These are phyloP conservation scores for Cercospora sp. DNA, from an alignment of 2,329 filamentous ascomycete genomes.

Conservation along the genomic window DNA sequence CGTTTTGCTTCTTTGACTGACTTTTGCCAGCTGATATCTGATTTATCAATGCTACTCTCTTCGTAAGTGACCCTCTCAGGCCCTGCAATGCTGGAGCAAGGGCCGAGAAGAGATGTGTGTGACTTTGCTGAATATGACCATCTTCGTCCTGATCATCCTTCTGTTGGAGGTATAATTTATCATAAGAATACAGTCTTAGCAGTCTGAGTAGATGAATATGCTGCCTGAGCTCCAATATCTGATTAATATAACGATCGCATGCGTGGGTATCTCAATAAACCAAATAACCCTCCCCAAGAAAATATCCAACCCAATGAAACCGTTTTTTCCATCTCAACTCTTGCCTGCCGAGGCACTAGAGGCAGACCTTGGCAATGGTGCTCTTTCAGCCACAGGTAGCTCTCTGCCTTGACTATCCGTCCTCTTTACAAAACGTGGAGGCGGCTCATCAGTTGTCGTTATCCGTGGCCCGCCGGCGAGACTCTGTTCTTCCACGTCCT, in stretches of 20 bases:
- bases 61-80: too few species aligned
- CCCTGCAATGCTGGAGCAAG: too few species aligned
- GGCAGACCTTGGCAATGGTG: conserved; percentile 41
- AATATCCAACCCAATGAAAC: background rate
- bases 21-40: too few species aligned
- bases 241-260: conserved; percentile 1
- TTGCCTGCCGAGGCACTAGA: background rate
- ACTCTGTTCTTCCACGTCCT: conserved; percentile 21
- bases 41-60: too few species aligned
- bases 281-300: background rate
- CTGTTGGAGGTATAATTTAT: background rate
- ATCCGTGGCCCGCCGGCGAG: conserved; percentile 32
- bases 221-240: background rate
- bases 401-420: conserved; percentile 45
- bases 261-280: conserved; percentile 12
- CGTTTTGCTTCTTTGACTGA: too few species aligned
- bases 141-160: too few species aligned
- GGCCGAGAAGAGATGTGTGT: too few species aligned
- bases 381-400: conserved; percentile 48
- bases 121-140: too few species aligned
- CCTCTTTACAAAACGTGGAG: conserved; percentile 35
- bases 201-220: background rate
- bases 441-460: conserved; percentile 29
- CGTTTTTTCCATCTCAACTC: background rate
- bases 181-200: background rate